A percentile compares a stretch with the other conserved stretches of the same genome.
Evolutionary conservation across 495 filamentous ascomycete genomes (phyloP).

Genomic region (Parathielavia appendiculata): DNA sequence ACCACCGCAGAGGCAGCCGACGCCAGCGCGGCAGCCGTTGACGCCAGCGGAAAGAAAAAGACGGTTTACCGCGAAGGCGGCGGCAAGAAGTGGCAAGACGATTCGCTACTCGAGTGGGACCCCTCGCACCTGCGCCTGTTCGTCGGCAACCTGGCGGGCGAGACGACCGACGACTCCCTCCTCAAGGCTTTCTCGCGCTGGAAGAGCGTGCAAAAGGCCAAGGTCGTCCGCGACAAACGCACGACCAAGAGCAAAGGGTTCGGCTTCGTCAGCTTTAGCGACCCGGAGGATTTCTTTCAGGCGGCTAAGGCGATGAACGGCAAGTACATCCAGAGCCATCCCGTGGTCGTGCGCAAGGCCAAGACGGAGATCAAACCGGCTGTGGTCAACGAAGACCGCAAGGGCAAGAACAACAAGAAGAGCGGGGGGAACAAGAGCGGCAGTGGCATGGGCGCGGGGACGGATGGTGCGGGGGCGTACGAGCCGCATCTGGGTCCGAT

Average conservation of each 20-base stretch:
- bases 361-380: constrained; percentile 83
- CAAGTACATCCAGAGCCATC: constrained; percentile 98
- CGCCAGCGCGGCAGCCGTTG: constrained; percentile 22
- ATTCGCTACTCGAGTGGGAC: constrained; percentile 88
- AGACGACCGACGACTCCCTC: constrained; percentile 93
- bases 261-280: constrained; percentile 92
- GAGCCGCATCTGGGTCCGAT: constrained; percentile 44
- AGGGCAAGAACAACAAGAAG: constrained; percentile 35
- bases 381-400: constrained; percentile 41
- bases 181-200: constrained; percentile 90
- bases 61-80: constrained; percentile 85
- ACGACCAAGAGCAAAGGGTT: constrained; percentile 94
- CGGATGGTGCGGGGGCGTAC: constrained; percentile 28
- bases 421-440: constrained; percentile 33
- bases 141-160: constrained; percentile 95
- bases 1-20: constrained; percentile 34
- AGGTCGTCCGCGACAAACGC: constrained; percentile 92
- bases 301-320: constrained; percentile 97
- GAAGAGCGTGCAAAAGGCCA: constrained; percentile 80
- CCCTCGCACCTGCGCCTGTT: constrained; percentile 91
- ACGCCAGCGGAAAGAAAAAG: constrained; percentile 45
- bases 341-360: constrained; percentile 75
- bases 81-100: constrained; percentile 84
- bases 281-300: constrained; percentile 91
- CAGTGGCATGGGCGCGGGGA: constrained; percentile 26